phyloP scores from a whole-genome alignment of 2,329 filamentous ascomycete genomes.

The Aureobasidium pullulans region DNA sequence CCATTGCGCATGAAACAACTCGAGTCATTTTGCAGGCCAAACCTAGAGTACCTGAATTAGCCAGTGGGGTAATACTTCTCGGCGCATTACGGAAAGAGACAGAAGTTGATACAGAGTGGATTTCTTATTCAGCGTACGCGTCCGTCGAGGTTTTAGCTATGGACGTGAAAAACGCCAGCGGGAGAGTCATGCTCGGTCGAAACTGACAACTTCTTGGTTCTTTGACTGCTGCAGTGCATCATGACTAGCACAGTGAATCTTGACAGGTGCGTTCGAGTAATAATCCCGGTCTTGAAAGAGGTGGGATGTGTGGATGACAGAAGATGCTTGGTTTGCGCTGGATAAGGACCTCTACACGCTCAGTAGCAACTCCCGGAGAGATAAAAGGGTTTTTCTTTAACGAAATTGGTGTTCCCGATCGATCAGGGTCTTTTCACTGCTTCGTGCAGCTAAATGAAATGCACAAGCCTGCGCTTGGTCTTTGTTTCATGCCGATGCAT shows the following conservation, averaged over 20 bases:
- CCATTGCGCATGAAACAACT: background rate
- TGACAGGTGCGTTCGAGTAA: too few relatives aligned
- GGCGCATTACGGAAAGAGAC: background rate
- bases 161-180: too few relatives aligned
- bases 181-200: too few relatives aligned
- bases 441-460: background rate
- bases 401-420: background rate
- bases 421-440: background rate
- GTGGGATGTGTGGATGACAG: too few relatives aligned
- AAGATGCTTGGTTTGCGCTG: background rate
- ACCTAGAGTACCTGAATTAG: background rate
- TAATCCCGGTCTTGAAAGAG: too few relatives aligned
- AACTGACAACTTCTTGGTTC: too few relatives aligned
- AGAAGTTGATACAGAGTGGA: background rate
- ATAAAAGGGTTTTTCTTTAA: background rate
- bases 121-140: background rate
- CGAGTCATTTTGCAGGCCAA: conserved; percentile 1
- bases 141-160: background rate
- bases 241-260: too few relatives aligned
- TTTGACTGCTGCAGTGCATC: too few relatives aligned
- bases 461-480: background rate
- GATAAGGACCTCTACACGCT: background rate
- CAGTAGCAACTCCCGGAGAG: background rate
- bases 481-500: background rate
- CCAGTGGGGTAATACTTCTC: conserved; percentile 7